Evolutionary conservation across 768 basidiomycete species (phyloP).

Genomic region (Phanerochaete sordida): DNA sequence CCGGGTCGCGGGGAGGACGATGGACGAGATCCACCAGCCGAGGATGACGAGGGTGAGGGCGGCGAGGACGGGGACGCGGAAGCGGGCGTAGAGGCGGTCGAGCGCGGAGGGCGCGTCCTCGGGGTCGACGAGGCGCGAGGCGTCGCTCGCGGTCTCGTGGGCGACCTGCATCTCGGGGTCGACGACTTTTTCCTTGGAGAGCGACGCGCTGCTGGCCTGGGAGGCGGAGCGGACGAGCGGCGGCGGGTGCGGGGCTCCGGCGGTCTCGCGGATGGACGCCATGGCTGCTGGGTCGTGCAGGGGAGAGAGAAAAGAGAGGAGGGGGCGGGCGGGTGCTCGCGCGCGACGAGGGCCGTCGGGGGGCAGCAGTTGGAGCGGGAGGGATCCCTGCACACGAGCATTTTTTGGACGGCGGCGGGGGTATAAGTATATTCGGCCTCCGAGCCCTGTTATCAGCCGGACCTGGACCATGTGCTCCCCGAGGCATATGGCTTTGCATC

Average conservation of each 20-base stretch:
- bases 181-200: slow-evolving; percentile 24
- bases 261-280: background rate
- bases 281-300: background rate
- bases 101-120: background rate
- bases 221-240: background rate
- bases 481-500: background rate
- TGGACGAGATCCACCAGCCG: slow-evolving; percentile 85
- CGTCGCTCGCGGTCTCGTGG: slow-evolving; percentile 13
- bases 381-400: slow-evolving; percentile 1
- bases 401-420: background rate
- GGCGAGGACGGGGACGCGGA: slow-evolving; percentile 38
- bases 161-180: slow-evolving; percentile 18
- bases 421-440: background rate
- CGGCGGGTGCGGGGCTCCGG: background rate
- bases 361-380: background rate
- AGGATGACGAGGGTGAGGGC: slow-evolving; percentile 60
- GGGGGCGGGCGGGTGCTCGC: background rate
- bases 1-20: slow-evolving; percentile 62
- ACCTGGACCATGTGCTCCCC: background rate
- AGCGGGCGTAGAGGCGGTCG: slow-evolving; percentile 9
- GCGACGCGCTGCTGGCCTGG: background rate
- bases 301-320: background rate
- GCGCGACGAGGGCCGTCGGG: background rate
- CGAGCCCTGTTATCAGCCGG: background rate
- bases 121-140: slow-evolving; percentile 14